Base-by-base conservation (phyloP, 164 flowering plant species). In the Santalum album region DNA sequence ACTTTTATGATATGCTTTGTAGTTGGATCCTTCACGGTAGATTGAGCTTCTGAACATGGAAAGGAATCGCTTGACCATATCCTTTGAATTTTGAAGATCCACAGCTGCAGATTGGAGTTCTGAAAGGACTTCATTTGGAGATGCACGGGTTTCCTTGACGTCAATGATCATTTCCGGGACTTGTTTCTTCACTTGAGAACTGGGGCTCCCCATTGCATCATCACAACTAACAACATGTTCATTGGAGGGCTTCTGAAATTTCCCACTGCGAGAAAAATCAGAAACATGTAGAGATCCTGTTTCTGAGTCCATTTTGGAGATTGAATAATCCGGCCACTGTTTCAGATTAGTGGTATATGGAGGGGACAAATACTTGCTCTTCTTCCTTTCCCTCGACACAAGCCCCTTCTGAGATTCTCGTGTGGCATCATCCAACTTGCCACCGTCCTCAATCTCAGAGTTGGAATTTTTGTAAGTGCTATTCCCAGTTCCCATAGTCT, bases 311-410 rank as follows among this genome's bases (percentile, higher is more conserved):
- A 6, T 18, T 6, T 42, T 42, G 21, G 21, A 17, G 21, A 6
- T 42, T 18, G 21, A 42, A 6, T 42, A 6, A 4, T 4, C 21
- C 21, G 4, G 21, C 21, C 5, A 6, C 21, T 42, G 21, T 17
- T 6, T 42, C 7, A 42, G 9, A 42, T 42, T 11, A 5, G 45
- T 18, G 6, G 45, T 42, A 21, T 61, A 67, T 1, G 79, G 77
- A 56, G 75, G 75, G 16, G 69, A 68, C 32, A 71, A 55, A 42
- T 75, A 75, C 57, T 54, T 75, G 66, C 77, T 78, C 75, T 57
- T 70, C 61, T 72, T 78, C 62, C 71, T 67, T 36, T 78, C 79
- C 54, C 76, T 68, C 17, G 70, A 51, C n/a, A 51, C 43, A 20
- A n/a, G 23, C n/a, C n/a, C 49, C 42, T 38, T 15, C 17, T 38